Base-by-base conservation (phyloP, 192 early-diverging fungal genomes). In the Umbelopsis ramanniana region DNA sequence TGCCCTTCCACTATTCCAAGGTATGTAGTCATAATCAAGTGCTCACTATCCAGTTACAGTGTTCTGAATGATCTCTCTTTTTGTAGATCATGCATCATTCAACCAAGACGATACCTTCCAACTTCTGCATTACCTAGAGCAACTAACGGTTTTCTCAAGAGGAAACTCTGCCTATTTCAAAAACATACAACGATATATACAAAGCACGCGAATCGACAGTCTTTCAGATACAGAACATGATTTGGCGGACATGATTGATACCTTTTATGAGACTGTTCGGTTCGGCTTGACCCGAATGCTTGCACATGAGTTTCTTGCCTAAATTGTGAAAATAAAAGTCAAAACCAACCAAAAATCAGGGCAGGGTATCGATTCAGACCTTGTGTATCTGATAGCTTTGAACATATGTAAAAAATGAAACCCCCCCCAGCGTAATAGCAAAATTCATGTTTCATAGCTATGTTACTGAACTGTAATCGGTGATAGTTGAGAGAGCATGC, bases 51-150 rank as follows among this genome's bases (percentile, higher is more conserved):
- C 24, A 29, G 11, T 29, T 26, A 6, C 17, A 63, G 4, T 38
- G 29, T 19, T 4, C 7, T 63, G 19, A 14, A 63, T 19, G 17
- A 7, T 29, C 17, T 37, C 11, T 33, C 26, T 37, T 12, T 7
- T n/a, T 63, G 14, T 29, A 63, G 57, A 63, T 35, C 11, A 35
- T 6, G 19, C 57, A 11, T 17, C 33, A 33, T 63, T 63, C 12
- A 63, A 35, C 26, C 57, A 63, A 63, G 57, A 63, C 33, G 57
- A 63, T 63, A 63, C 57, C 15, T 63, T 63, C 29, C 57, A 17
- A 19, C 33, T 63, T 7, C 57, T 63, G 26, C 26, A 38, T 37
- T 63, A 37, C 57, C 26, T 63, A 35, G 57, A 63, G 12, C 57
- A 63, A 63, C 15, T 63, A 3, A 29, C 10, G 1, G 57, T 63